These are phyloP conservation scores for Phytophthora sansomeana DNA, from an alignment of 352 stramenopile species.

Conservation along the genomic window DNA sequence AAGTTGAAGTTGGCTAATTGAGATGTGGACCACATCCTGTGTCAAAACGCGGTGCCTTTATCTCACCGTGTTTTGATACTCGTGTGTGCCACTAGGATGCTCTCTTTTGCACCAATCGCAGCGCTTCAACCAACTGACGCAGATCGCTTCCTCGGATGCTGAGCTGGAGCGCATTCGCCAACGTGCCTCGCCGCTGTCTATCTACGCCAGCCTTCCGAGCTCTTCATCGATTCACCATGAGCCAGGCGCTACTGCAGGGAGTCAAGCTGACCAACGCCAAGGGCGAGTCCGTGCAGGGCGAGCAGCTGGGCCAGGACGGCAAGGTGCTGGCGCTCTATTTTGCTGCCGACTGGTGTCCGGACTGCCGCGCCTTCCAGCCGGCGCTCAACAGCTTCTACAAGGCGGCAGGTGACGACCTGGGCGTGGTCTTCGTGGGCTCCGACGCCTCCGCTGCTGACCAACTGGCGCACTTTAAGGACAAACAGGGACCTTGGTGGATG, in stretches of 20 bases:
- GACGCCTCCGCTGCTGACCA: constrained; percentile 70
- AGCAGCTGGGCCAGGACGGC: constrained; percentile 48
- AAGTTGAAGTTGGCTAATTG: constrained; percentile 37
- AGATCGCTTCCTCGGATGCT: too few relatives aligned
- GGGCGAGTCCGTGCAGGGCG: constrained; percentile 52
- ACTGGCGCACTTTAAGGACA: constrained; percentile 66
- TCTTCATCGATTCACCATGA: too few relatives aligned
- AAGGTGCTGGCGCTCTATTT: constrained; percentile 85
- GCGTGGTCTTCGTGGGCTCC: constrained; percentile 85
- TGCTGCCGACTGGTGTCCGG: constrained; percentile 83
- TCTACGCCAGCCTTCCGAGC: too few relatives aligned
- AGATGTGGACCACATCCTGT: background rate
- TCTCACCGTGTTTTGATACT: constrained; percentile 1
- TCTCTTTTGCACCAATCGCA: constrained; percentile 12
- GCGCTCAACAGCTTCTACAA: constrained; percentile 79
- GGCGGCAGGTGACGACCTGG: constrained; percentile 55
- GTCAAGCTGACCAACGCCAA: constrained; percentile 66
- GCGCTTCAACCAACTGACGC: background rate
- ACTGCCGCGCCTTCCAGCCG: constrained; percentile 85
- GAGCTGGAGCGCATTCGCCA: constrained; percentile 13
- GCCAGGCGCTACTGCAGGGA: constrained; percentile 51
- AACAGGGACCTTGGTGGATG: constrained; percentile 82
- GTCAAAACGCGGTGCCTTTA: background rate
- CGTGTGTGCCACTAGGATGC: constrained; percentile 1
- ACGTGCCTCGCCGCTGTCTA: constrained; percentile 2